Base-by-base conservation (phyloP, 2,329 filamentous ascomycete genomes). In the Scedosporium boydii region DNA sequence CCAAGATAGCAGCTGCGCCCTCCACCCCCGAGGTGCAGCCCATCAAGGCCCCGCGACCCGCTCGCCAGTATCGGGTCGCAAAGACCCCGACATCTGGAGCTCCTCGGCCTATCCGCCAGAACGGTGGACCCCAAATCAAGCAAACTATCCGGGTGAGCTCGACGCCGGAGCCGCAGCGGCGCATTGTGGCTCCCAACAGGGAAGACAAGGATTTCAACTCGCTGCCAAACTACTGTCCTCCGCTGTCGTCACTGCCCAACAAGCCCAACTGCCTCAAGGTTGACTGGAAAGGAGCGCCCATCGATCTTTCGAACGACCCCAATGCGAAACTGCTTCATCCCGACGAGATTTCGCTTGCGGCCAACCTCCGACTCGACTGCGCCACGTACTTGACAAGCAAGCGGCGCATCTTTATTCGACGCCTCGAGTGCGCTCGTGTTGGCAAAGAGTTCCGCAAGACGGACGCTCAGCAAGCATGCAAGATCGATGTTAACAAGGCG, bases 401-500 rank as follows among this genome's bases (percentile, higher is more conserved):
- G 81, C 87, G 93, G 63, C 88, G 92, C 64, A 93, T 98, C 70
- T 98, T 98, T 73, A 80, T 88, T 62, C 86, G 86, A 59, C 86
- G 90, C 48, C 82, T 93, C 41, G 84, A 88, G 59, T 84, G 83
- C 64, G 83, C 87, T 2, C 77, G 78, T 62, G 86, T 85, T 42
- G 83, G 83, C 71, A 95, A 96, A 75, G 89, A 93, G 70, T 97
- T 96, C 74, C 87, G 91, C 73, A 96, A 96, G 82, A 98, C 93
- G 1, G 91, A 96, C 72, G 91, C 92, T 4, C 93, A 98, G 74
- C 90, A 96, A 73, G 91, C 91, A n/a, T 96, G 91, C 82, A 96
- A 96, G 79, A 96, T 97, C 66, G 93, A 98, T 70, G 93, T 98
- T 73, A 97, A 97, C 80, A 98, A 97, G 79, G 91, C 93, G 3